Percentiles rank a stretch among this genome's conserved stretches.
Conservation (phyloP, 2,329 filamentous ascomycete genomes). For the Plenodomus tracheiphilus region DNA sequence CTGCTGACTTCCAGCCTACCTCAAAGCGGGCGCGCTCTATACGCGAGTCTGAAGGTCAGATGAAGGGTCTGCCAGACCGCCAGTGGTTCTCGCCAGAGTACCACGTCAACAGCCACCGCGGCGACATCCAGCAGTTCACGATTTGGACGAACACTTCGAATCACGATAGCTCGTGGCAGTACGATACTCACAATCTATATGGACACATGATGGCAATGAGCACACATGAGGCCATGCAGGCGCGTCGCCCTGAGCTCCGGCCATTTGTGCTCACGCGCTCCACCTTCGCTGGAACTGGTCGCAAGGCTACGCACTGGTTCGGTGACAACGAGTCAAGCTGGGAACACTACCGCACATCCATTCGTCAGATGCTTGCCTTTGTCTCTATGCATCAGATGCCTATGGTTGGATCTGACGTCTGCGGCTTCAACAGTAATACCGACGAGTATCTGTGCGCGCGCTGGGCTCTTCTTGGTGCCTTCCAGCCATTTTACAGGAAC, state of each 20-base stretch:
- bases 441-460: constrained; percentile 71
- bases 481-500: constrained; percentile 75
- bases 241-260: constrained; percentile 64
- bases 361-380: constrained; percentile 51
- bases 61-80: constrained; percentile 63
- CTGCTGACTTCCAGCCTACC: constrained; percentile 66
- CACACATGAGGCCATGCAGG: constrained; percentile 67
- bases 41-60: constrained; percentile 40
- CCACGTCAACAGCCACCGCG: constrained; percentile 64
- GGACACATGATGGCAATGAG: constrained; percentile 73
- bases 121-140: constrained; percentile 50
- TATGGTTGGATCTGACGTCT: constrained; percentile 65
- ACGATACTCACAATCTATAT: constrained; percentile 78
- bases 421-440: constrained; percentile 71
- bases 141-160: constrained; percentile 70
- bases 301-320: constrained; percentile 63
- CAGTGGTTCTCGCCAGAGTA: constrained; percentile 69
- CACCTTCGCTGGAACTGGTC: constrained; percentile 73
- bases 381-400: constrained; percentile 53
- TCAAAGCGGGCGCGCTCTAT: not conserved
- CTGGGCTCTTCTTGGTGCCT: constrained; percentile 75
- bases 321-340: constrained; percentile 57
- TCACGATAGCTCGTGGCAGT: constrained; percentile 67
- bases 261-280: constrained; percentile 75
- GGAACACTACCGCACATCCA: constrained; percentile 50